Evolutionary conservation across 352 stramenopile species (phyloP).

Genomic region (Globisporangium sylvaticum): DNA sequence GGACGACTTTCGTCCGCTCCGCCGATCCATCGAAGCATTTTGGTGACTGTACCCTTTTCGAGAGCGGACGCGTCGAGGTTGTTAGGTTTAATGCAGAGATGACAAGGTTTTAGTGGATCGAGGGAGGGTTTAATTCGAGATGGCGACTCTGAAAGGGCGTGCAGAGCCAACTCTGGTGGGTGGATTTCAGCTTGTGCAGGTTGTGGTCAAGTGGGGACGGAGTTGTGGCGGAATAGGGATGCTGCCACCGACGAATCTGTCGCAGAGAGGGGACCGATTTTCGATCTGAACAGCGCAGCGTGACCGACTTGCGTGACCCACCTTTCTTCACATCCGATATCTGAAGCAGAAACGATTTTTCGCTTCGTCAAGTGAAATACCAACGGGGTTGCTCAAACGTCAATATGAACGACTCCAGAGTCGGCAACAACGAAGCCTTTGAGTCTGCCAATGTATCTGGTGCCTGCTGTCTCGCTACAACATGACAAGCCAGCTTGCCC

Average conservation of each 20-base stretch:
- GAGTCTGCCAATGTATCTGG: no score
- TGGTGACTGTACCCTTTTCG: neutral
- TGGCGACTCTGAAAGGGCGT: neutral
- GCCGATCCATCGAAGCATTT: no score
- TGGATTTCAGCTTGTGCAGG: neutral
- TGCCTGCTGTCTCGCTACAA: no score
- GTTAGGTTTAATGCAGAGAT: neutral
- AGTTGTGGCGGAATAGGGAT: neutral
- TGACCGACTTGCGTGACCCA: neutral
- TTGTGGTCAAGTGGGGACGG: neutral
- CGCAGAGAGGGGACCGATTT: neutral
- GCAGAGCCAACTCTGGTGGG: no score
- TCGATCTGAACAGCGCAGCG: neutral
- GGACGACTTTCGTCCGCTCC: no score
- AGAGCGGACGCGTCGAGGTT: neutral
- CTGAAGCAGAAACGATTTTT: no score
- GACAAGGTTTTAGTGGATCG: neutral
- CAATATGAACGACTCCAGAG: no score
- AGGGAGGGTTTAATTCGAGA: neutral
- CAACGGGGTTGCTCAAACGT: no score
- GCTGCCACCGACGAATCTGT: neutral
- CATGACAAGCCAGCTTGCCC: no score
- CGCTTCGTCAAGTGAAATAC: no score
- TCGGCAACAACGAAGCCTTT: no score
- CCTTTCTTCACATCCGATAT: no score